Base-by-base conservation (phyloP, 2,329 filamentous ascomycete genomes). In the Penicillium hordei region DNA sequence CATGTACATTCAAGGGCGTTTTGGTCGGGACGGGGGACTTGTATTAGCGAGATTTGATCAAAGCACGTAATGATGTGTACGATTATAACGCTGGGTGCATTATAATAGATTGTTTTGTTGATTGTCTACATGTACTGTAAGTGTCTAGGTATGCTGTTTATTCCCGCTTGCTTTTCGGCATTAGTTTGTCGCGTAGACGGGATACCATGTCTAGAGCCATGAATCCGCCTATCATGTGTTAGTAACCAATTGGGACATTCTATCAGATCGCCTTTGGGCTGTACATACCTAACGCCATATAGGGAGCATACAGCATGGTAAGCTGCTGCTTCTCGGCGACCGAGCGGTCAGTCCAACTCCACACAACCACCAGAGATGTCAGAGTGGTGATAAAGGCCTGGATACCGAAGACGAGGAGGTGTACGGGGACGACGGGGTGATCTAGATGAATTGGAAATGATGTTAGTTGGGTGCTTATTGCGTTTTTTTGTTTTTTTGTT, bases 331-430 rank as follows among this genome's bases (percentile, higher is more conserved):
- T 85, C 63, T 84, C 75, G 2, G 65, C 68, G 1, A 68, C 61
- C 0, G 75, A 73, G 31, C 81, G 76, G 46, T 76, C 76, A 3
- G 71, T 68, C 84, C 86, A 89, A 61, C 76, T 78, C 72, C 82
- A 74, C 63, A 83, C 84, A 56, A 89, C 86, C 2, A 81, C 78
- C 45, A 89, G 78, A 65, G 86, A 89, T 0, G 84, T 83, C 42
- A 83, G 66, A 0, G 87, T 88, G 1, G 86, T 88, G 55, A 89
- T 61, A 36, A 80, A 83, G 0, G 85, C 83, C 66, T 88, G 80
- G 10, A 84, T 70, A 0, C 83, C 81, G 64, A 83, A 89, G 3
- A 85, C 72, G 1, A 89, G 79, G 1, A 89, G 75, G 50, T 86
- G 81, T 0, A 89, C 71, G 0, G 86, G 84, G 5, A 86, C 63